Evolutionary conservation across 2,329 filamentous ascomycete genomes (phyloP).

Genomic region (Aspergillus arachidicola): DNA sequence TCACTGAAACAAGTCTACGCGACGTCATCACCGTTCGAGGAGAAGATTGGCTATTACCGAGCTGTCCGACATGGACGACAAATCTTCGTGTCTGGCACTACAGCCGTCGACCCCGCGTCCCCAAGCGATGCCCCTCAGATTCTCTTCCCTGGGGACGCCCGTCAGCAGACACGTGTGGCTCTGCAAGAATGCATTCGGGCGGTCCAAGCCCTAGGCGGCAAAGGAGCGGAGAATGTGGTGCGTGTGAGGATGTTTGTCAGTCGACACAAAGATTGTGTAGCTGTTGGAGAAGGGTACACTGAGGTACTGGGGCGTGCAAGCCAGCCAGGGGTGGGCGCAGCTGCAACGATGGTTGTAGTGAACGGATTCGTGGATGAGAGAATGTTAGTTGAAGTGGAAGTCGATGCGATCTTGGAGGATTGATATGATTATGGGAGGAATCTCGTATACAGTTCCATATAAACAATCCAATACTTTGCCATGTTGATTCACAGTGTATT

Average conservation of each 20-base stretch:
- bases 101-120: slow-evolving; percentile 37
- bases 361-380: slow-evolving; percentile 39
- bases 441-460: neutral
- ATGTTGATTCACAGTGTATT: neutral
- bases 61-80: slow-evolving; percentile 38
- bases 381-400: slow-evolving; percentile 45
- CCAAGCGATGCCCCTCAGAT: slow-evolving; percentile 30
- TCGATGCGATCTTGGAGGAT: slow-evolving; percentile 36
- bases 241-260: slow-evolving; percentile 40
- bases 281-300: slow-evolving; percentile 33
- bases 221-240: slow-evolving; percentile 35
- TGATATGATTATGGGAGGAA: neutral
- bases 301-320: slow-evolving; percentile 30
- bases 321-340: slow-evolving; percentile 30
- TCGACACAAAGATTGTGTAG: slow-evolving; percentile 31
- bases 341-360: slow-evolving; percentile 43
- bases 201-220: slow-evolving; percentile 36
- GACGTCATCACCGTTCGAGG: slow-evolving; percentile 41
- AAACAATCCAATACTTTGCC: neutral
- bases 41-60: slow-evolving; percentile 41
- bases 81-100: slow-evolving; percentile 44
- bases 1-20: slow-evolving; percentile 30
- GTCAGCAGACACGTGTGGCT: slow-evolving; percentile 33
- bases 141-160: slow-evolving; percentile 35
- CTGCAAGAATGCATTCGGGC: slow-evolving; percentile 32